These are phyloP conservation scores for Sporothrix globosa DNA, from an alignment of 2,329 filamentous ascomycete genomes.

Conservation along the genomic window DNA sequence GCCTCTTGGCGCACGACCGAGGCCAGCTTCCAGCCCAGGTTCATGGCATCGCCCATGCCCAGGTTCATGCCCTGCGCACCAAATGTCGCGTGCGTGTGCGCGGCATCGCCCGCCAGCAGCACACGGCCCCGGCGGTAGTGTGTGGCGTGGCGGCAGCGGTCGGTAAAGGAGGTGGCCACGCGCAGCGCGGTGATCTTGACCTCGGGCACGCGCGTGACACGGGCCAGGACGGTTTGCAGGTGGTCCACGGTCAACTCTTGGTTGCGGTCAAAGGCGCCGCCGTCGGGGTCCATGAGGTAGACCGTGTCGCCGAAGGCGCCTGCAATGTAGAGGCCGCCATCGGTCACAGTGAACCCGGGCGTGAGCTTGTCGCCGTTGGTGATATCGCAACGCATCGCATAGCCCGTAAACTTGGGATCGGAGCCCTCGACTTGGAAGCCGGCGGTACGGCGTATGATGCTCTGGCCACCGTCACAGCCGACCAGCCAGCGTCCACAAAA, in stretches of 20 bases:
- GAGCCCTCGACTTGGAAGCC: constrained; percentile 47
- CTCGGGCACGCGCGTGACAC: constrained; percentile 37
- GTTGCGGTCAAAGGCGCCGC: constrained; percentile 35
- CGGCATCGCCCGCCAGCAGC: constrained; percentile 55
- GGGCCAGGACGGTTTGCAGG: constrained; percentile 37
- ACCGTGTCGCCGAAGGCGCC: constrained; percentile 18
- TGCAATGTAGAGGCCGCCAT: constrained; percentile 42
- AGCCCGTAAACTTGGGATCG: constrained; percentile 45
- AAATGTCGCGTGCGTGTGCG: constrained; percentile 53
- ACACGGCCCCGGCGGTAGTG: constrained; percentile 48
- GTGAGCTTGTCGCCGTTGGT: constrained; percentile 46
- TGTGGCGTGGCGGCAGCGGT: constrained; percentile 40
- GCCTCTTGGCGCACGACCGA: constrained; percentile 43
- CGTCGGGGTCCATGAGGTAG: constrained; percentile 37
- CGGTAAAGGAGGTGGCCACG: constrained; percentile 39
- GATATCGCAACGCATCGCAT: constrained; percentile 43
- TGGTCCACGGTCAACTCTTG: constrained; percentile 35
- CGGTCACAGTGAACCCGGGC: constrained; percentile 52
- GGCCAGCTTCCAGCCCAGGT: constrained; percentile 56
- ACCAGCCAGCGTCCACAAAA: constrained; percentile 46
- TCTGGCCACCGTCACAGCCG: constrained; percentile 50
- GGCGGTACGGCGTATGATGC: constrained; percentile 45
- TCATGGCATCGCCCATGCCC: constrained; percentile 54
- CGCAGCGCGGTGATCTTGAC: constrained; percentile 39
- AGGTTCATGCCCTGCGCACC: constrained; percentile 58